A percentile compares a stretch with the other conserved stretches of the same genome.
phyloP scores from a whole-genome alignment of 78 protist genomes.

The Bodo saltans region DNA sequence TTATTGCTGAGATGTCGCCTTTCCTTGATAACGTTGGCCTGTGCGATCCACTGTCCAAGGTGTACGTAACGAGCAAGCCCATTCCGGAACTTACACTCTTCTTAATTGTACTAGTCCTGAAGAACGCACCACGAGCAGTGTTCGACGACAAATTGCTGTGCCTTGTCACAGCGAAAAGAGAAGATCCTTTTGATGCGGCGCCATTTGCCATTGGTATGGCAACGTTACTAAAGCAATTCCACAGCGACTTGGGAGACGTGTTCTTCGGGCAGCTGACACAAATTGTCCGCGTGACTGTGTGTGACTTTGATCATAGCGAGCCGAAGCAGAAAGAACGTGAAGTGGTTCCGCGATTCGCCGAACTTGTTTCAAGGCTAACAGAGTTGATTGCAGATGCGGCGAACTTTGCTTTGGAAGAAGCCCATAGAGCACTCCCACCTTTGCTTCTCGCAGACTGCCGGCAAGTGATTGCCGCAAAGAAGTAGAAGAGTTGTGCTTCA shows the following conservation, averaged over 20 bases:
- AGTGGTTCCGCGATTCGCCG: no score
- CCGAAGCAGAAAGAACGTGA: slow-evolving; percentile 22
- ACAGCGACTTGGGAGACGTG: slow-evolving; percentile 33
- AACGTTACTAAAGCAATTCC: slow-evolving; percentile 84
- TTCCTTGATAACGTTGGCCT: slow-evolving; percentile 71
- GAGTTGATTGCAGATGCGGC: no score
- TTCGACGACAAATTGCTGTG: not conserved
- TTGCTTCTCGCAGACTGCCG: no score
- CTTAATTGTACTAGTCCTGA: slow-evolving; percentile 38
- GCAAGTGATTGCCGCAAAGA: no score
- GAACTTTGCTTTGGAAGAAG: no score
- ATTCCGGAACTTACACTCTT: slow-evolving; percentile 49
- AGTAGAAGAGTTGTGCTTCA: no score
- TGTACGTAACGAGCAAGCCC: slow-evolving; percentile 70
- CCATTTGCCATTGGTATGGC: slow-evolving; percentile 76
- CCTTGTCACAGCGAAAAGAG: slow-evolving; percentile 22
- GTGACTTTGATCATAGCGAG: not conserved
- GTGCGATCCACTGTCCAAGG: slow-evolving; percentile 63
- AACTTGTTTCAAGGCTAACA: no score
- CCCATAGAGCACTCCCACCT: no score
- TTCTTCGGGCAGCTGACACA: slow-evolving; percentile 12
- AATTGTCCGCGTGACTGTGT: not conserved
- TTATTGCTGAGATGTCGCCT: slow-evolving; percentile 52
- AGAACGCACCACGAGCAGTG: slow-evolving; percentile 1
- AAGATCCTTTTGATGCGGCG: slow-evolving; percentile 58